phyloP scores from a whole-genome alignment of 2,329 filamentous ascomycete species.

The Epichloe sylvatica region DNA sequence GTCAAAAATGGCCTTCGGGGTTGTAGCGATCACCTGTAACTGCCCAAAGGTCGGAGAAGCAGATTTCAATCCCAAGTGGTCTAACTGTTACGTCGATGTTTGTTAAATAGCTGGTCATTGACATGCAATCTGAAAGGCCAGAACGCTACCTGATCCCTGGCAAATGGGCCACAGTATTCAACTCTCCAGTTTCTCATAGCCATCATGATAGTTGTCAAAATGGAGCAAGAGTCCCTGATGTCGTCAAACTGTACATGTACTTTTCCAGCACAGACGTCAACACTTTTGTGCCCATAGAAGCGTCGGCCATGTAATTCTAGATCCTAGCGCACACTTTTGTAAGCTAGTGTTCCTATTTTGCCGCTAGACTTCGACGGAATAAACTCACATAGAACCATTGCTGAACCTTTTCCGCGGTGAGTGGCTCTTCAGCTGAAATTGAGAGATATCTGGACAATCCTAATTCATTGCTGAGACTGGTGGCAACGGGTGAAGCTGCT shows the following conservation, averaged over 20 bases:
- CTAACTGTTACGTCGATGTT: not conserved
- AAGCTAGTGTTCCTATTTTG: not conserved
- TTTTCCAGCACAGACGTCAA: conserved; percentile 24
- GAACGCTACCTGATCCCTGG: conserved; percentile 2
- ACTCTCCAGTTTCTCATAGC: conserved; percentile 31
- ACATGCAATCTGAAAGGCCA: not conserved
- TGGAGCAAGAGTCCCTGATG: conserved; percentile 42
- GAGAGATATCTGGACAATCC: conserved; percentile 32
- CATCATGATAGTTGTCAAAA: conserved; percentile 31
- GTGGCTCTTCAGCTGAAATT: conserved; percentile 20
- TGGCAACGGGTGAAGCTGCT: conserved; percentile 16
- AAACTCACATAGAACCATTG: conserved; percentile 30
- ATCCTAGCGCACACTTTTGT: conserved; percentile 18
- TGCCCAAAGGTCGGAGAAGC: conserved; percentile 12
- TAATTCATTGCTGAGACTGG: conserved; percentile 30
- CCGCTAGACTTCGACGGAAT: not conserved
- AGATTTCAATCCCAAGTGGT: not conserved
- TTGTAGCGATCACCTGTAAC: conserved; percentile 15
- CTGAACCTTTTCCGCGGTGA: conserved; percentile 26
- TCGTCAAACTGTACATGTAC: conserved; percentile 45
- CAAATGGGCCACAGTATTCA: conserved; percentile 11
- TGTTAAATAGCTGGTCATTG: not conserved
- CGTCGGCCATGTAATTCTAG: conserved; percentile 20
- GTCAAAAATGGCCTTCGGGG: conserved; percentile 10
- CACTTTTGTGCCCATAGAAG: conserved; percentile 24